These are phyloP conservation scores for Cubamyces sp. DNA, from an alignment of 768 basidiomycete species.

Conservation along the genomic window DNA sequence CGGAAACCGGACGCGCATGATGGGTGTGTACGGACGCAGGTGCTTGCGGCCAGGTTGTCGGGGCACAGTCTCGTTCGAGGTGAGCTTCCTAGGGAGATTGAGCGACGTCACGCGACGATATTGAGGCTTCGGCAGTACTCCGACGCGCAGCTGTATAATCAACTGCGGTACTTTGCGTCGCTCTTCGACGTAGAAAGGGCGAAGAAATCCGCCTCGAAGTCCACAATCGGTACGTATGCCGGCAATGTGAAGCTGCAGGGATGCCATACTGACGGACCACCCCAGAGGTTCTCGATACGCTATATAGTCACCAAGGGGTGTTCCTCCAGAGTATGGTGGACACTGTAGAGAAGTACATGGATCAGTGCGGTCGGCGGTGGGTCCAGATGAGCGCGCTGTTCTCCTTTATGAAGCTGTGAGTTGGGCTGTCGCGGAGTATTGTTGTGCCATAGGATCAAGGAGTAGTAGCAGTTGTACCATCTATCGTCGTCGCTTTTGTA, in stretches of 20 bases:
- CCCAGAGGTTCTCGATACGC: slow-evolving; percentile 58
- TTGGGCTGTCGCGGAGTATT: not conserved
- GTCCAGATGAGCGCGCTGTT: slow-evolving; percentile 83
- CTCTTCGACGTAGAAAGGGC: slow-evolving; percentile 79
- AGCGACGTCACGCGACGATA: not conserved
- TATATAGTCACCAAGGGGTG: slow-evolving; percentile 52
- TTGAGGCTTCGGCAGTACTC: slow-evolving; percentile 62
- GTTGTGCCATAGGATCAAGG: not conserved
- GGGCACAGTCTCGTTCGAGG: slow-evolving; percentile 77
- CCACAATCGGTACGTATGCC: slow-evolving; percentile 38
- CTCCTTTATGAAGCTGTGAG: slow-evolving; percentile 71
- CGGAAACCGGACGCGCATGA: slow-evolving; percentile 83
- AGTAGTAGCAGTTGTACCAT: not conserved
- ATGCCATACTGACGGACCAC: not conserved
- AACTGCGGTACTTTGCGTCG: slow-evolving; percentile 80
- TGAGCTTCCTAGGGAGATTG: slow-evolving; percentile 39
- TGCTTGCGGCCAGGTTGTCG: slow-evolving; percentile 75
- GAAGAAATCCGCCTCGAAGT: slow-evolving; percentile 52
- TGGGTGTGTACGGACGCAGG: slow-evolving; percentile 87
- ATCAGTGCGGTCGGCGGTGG: slow-evolving; percentile 88
- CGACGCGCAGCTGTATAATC: slow-evolving; percentile 85
- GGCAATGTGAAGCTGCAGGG: not conserved
- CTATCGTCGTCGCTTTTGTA: slow-evolving; percentile 16
- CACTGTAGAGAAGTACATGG: slow-evolving; percentile 79
- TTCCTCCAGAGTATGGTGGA: slow-evolving; percentile 56